Evolutionary conservation across 1,139 yeast species (phyloP).

Genomic region (Pichia sp.): DNA sequence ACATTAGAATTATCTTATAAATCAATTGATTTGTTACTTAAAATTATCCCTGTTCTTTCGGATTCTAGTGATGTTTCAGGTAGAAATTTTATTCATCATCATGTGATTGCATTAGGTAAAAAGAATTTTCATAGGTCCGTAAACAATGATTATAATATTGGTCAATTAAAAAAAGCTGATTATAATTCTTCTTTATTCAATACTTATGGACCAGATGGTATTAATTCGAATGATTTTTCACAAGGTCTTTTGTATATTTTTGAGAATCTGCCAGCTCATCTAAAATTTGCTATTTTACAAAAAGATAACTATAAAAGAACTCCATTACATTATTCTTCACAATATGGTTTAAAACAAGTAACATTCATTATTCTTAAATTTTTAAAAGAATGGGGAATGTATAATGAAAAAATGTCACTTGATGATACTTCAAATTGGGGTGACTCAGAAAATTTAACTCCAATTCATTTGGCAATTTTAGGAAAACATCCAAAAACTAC

Average conservation of each 20-base stretch:
- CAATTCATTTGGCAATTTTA: constrained; percentile 74
- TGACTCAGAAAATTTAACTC: constrained; percentile 77
- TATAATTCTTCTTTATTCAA: constrained; percentile 36
- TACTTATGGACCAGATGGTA: constrained; percentile 64
- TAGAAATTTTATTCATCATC: constrained; percentile 80
- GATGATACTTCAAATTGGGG: constrained; percentile 67
- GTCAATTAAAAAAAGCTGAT: constrained; percentile 22
- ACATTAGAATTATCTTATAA: constrained; percentile 45
- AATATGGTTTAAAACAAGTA: constrained; percentile 70
- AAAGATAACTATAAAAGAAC: constrained; percentile 75
- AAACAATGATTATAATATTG: constrained; percentile 15
- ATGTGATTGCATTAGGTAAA: constrained; percentile 72
- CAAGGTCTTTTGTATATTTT: constrained; percentile 50
- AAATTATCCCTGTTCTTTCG: constrained; percentile 40
- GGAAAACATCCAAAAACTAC: constrained; percentile 82
- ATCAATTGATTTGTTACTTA: constrained; percentile 54
- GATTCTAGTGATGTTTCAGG: constrained; percentile 75
- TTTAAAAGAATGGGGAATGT: constrained; percentile 46
- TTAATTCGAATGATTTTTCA: constrained; percentile 46
- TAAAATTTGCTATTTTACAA: constrained; percentile 51
- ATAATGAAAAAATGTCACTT: constrained; percentile 43
- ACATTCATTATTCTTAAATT: constrained; percentile 51
- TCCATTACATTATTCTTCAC: constrained; percentile 87
- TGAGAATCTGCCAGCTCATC: constrained; percentile 44
- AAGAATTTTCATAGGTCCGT: constrained; percentile 23